phyloP scores from a whole-genome alignment of 495 filamentous ascomycete genomes.

The Xylaria grammica region DNA sequence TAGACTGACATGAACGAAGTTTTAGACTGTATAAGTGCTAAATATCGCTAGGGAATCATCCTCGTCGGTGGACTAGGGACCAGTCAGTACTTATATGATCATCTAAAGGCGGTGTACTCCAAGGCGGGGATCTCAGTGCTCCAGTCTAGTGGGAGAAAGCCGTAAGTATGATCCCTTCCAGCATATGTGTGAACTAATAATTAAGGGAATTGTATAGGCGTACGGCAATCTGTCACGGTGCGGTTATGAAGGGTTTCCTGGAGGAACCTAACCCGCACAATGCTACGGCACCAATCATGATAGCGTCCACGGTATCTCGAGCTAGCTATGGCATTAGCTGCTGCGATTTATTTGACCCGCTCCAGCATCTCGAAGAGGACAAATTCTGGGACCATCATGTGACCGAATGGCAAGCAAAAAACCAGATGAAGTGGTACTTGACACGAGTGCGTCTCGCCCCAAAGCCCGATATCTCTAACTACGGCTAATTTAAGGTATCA shows the following conservation, averaged over 20 bases:
- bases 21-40: background rate
- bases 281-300: background rate
- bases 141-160: slow-evolving; percentile 17
- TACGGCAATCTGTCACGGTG: slow-evolving; percentile 33
- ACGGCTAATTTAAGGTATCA: background rate
- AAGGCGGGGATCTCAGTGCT: slow-evolving; percentile 4
- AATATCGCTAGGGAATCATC: slow-evolving; percentile 25
- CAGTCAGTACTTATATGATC: slow-evolving; percentile 29
- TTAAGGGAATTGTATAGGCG: slow-evolving; percentile 18
- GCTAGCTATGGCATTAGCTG: slow-evolving; percentile 25
- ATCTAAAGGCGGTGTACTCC: slow-evolving; percentile 16
- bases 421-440: slow-evolving; percentile 27
- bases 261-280: background rate
- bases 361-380: slow-evolving; percentile 12
- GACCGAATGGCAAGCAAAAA: background rate
- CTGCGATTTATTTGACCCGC: background rate
- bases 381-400: slow-evolving; percentile 1
- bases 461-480: background rate
- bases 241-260: slow-evolving; percentile 29
- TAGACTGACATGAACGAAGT: background rate
- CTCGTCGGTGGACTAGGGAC: slow-evolving; percentile 35
- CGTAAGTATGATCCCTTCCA: slow-evolving; percentile 15
- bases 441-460: slow-evolving; percentile 11
- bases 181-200: background rate
- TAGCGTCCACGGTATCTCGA: slow-evolving; percentile 24